A percentile compares a stretch with the other conserved stretches of the same genome.
These are phyloP conservation scores for Colletotrichum spinosum DNA, from an alignment of 2,329 filamentous ascomycete species.

Conservation along the genomic window DNA sequence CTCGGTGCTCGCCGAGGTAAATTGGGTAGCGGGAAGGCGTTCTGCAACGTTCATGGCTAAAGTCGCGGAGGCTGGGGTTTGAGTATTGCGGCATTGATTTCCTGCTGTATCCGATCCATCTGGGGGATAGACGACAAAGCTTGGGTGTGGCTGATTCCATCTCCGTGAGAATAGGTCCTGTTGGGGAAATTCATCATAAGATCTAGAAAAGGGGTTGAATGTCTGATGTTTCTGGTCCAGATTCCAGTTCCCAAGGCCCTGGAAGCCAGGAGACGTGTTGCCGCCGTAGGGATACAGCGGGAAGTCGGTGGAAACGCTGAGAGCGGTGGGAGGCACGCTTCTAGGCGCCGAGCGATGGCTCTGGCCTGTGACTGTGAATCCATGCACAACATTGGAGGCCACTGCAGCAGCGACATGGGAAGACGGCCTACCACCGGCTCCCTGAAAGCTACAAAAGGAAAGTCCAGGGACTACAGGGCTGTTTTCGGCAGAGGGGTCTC, in stretches of 20 bases:
- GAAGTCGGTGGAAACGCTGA: not conserved
- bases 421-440: not conserved
- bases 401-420: not conserved
- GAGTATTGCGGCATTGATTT: not conserved
- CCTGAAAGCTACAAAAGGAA: constrained; percentile 10
- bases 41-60: constrained; percentile 15
- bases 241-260: too few relatives aligned
- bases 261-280: too few relatives aligned
- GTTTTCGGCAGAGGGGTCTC: constrained; percentile 11
- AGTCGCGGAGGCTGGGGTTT: not conserved
- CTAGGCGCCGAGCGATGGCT: too few relatives aligned
- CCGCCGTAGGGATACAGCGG: not conserved
- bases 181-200: not conserved
- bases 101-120: constrained; percentile 1
- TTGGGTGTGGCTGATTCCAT: constrained; percentile 2
- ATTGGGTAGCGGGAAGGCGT: not conserved
- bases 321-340: too few relatives aligned
- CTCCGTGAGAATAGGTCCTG: not conserved
- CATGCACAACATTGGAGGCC: not conserved
- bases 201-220: too few relatives aligned
- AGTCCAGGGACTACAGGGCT: constrained; percentile 11
- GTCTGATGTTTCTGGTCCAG: too few relatives aligned
- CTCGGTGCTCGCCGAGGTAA: too few relatives aligned
- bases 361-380: not conserved
- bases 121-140: constrained; percentile 18